A percentile compares a stretch with the other conserved stretches of the same genome.
Evolutionary conservation across 2,329 filamentous ascomycete genomes (phyloP).

Genomic region (Fusarium sp.): DNA sequence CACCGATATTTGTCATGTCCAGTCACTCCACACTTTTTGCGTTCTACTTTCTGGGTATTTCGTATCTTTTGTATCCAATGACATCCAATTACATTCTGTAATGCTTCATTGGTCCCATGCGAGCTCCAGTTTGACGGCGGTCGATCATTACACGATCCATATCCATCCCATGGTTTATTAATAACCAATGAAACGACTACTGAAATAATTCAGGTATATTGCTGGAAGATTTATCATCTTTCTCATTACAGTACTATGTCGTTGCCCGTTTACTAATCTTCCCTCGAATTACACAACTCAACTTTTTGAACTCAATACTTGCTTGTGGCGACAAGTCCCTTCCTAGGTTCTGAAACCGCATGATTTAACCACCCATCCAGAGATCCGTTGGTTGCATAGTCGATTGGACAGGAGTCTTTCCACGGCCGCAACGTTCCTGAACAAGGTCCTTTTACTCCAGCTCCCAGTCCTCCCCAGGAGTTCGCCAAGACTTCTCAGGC

Average conservation of each 20-base stretch:
- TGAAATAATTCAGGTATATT: background rate
- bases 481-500: constrained; percentile 5
- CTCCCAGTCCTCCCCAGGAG: constrained; percentile 9
- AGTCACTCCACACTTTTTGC: constrained; percentile 33
- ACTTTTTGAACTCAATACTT: background rate
- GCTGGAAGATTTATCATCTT: constrained; percentile 12
- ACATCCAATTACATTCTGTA: background rate
- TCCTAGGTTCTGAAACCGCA: background rate
- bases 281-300: background rate
- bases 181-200: background rate
- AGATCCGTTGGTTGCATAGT: background rate
- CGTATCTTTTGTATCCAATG: background rate
- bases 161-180: background rate
- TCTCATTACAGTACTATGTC: background rate
- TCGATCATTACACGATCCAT: background rate
- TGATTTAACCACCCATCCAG: background rate
- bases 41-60: background rate
- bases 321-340: background rate
- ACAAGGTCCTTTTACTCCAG: background rate
- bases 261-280: constrained; percentile 7
- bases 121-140: background rate
- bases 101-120: no score
- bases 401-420: constrained; percentile 3
- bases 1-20: constrained; percentile 47
- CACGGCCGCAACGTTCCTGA: background rate